Evolutionary conservation across 805 yeast genomes (phyloP).

Genomic region (Saturnispora gosingensis): DNA sequence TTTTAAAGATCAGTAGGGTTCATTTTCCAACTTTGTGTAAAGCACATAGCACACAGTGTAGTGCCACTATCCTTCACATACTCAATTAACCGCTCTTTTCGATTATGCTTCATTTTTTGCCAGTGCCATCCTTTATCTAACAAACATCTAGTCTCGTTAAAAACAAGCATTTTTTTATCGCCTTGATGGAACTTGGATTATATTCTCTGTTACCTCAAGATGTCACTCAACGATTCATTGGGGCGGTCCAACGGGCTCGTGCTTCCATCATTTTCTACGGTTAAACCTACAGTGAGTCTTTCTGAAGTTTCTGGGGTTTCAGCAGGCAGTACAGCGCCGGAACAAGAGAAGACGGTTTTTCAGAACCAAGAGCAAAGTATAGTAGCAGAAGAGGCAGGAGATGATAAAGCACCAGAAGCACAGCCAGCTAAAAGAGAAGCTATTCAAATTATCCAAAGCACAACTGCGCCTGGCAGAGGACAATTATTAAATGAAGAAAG

Average conservation of each 20-base stretch:
- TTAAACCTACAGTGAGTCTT: constrained; percentile 13
- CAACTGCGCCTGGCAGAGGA: neutral
- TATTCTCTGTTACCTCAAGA: neutral
- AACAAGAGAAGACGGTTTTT: neutral
- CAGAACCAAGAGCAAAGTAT: neutral
- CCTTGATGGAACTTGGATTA: neutral
- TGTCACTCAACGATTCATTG: constrained; percentile 9
- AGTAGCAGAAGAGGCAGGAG: neutral
- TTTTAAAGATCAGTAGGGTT: no score
- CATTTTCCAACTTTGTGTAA: no score
- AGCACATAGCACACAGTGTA: no score
- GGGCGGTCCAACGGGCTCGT: constrained; percentile 9
- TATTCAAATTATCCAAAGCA: neutral
- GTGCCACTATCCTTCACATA: no score
- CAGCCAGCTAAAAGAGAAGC: neutral
- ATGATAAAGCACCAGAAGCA: neutral
- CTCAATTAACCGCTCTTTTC: no score
- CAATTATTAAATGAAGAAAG: constrained; percentile 7
- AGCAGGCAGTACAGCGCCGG: neutral
- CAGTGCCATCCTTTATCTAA: neutral
- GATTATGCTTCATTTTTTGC: no score
- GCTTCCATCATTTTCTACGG: constrained; percentile 12
- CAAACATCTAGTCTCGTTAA: neutral
- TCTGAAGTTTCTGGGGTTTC: constrained; percentile 8
- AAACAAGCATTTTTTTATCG: neutral